Evolutionary conservation across 306 rosid species (phyloP).

Genomic region (Lotus japonicus): DNA sequence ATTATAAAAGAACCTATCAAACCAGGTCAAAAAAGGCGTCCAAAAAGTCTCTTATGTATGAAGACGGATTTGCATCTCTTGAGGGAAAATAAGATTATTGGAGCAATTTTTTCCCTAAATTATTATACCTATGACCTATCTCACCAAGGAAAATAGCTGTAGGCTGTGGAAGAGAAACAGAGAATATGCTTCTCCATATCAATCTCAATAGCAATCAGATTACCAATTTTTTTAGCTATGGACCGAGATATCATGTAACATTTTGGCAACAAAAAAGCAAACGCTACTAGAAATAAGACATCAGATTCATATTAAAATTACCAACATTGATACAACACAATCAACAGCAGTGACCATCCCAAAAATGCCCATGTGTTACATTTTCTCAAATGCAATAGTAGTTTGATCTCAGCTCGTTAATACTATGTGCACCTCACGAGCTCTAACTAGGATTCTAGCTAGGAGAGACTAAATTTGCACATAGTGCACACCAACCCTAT

Average conservation of each 20-base stretch:
- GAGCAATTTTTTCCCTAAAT: too few species aligned
- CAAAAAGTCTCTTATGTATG: too few species aligned
- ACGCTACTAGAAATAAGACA: not conserved
- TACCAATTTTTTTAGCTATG: not conserved
- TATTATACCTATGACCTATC: not conserved
- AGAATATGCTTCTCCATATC: not conserved
- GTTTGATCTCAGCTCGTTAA: constrained; percentile 16
- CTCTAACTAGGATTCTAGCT: constrained; percentile 1
- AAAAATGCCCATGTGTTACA: constrained; percentile 27
- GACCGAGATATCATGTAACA: not conserved
- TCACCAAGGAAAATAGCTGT: not conserved
- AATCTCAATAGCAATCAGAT: not conserved
- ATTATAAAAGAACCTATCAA: not conserved
- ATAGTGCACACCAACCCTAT: not conserved
- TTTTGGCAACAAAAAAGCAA: not conserved
- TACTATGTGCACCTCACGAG: constrained; percentile 19
- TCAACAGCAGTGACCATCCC: constrained; percentile 17
- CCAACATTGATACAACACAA: constrained; percentile 21
- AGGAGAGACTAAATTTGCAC: constrained; percentile 21
- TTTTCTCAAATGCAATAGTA: constrained; percentile 19
- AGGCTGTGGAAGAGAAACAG: not conserved
- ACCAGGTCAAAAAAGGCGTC: not conserved
- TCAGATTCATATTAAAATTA: not conserved
- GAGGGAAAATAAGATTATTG: too few species aligned
- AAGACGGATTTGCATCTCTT: too few species aligned